A percentile compares a stretch with the other conserved stretches of the same genome.
Evolutionary conservation across 257 asterid genomes (phyloP).

Genomic region (Solanum pimpinellifolium): DNA sequence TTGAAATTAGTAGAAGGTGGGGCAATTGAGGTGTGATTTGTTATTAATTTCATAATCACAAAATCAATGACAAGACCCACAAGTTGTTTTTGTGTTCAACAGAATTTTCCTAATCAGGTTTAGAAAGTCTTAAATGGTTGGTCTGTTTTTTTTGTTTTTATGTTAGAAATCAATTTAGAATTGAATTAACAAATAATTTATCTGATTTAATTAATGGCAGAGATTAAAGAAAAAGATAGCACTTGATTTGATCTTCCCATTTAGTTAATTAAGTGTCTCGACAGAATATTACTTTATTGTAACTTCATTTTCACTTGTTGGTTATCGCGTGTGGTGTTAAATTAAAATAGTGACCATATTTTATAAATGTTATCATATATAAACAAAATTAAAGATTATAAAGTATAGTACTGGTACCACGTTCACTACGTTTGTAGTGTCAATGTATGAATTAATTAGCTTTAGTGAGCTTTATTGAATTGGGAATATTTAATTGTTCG

Average conservation of each 20-base stretch:
- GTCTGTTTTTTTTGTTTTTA: neutral
- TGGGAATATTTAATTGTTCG: neutral
- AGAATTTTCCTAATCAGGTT: neutral
- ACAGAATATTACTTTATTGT: constrained; percentile 5
- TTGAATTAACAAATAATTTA: neutral
- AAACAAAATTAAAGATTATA: neutral
- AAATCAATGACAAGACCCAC: neutral
- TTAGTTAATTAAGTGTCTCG: neutral
- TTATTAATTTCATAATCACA: neutral
- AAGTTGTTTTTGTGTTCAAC: neutral
- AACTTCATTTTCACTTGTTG: neutral
- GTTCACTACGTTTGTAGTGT: neutral
- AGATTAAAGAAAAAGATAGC: neutral
- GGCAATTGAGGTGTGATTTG: neutral
- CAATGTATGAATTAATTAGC: neutral
- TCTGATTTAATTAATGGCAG: neutral
- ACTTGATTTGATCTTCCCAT: neutral
- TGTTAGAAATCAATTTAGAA: neutral
- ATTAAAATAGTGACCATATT: neutral
- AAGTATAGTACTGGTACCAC: neutral
- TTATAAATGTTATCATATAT: too few relatives aligned
- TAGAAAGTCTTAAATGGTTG: neutral
- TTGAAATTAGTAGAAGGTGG: neutral
- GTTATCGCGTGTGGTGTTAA: rapidly evolving
- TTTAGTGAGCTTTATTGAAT: neutral